phyloP scores from a whole-genome alignment of 2,329 filamentous ascomycete species.

The Fusarium sp. region DNA sequence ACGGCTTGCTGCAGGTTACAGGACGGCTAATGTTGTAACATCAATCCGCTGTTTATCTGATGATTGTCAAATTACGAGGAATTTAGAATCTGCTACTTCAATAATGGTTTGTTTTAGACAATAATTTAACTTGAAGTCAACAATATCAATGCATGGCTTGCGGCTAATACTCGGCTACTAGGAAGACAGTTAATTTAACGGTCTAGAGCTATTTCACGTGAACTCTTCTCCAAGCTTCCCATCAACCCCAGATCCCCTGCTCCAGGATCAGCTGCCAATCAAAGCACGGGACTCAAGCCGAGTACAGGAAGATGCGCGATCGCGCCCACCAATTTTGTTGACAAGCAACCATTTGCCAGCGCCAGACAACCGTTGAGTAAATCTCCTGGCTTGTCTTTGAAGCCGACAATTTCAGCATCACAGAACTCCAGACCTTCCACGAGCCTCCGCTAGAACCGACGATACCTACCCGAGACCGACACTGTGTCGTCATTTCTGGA shows the following conservation, averaged over 20 bases:
- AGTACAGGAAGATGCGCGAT: constrained; percentile 32
- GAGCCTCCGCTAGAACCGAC: constrained; percentile 17
- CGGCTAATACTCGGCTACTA: constrained; percentile 41
- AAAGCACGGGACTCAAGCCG: constrained; percentile 42
- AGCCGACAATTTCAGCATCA: constrained; percentile 17
- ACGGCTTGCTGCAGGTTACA: neutral
- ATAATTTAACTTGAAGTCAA: neutral
- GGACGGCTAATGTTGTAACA: neutral
- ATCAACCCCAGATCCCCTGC: constrained; percentile 39
- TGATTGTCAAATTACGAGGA: neutral
- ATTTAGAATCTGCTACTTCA: neutral
- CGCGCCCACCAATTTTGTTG: constrained; percentile 47
- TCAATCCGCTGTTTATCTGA: neutral
- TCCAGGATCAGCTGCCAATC: constrained; percentile 45
- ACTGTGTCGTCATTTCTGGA: constrained; percentile 45
- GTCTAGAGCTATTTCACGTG: constrained; percentile 39
- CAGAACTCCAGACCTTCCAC: neutral
- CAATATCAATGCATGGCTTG: neutral
- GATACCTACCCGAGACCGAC: constrained; percentile 18
- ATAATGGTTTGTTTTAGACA: neutral
- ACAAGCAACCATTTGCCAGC: constrained; percentile 43
- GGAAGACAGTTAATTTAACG: neutral
- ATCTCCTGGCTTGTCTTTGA: constrained; percentile 20
- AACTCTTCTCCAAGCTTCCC: constrained; percentile 30
- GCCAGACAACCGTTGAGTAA: constrained; percentile 31